Base-by-base conservation (phyloP, 306 rosid genomes). In the Vigna nakashimae region DNA sequence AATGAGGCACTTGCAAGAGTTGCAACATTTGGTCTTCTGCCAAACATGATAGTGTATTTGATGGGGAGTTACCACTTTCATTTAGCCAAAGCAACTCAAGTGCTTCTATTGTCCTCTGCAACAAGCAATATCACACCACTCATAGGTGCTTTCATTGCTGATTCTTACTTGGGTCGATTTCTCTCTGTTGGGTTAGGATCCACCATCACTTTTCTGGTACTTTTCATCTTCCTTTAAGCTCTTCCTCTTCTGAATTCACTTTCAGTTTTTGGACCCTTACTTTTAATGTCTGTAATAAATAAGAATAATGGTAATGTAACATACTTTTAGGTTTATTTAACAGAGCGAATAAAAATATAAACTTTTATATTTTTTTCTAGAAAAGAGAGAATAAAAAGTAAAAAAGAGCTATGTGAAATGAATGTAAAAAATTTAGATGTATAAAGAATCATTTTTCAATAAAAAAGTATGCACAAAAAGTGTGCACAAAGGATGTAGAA, bases 151-250 rank as follows among this genome's bases (percentile, higher is more conserved):
- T 82, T 90, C 45, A 69, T 90, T 77, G 79, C 90, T 28, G 94
- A 91, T 92, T 88, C 92, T 79, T 90, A 72, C 73, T 76, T 90
- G 32, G 97, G 97, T 72, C 86, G 91, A 2, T 91, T 90, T 65
- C 87, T 75, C 16, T 66, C 84, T 48, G 86, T 91, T 49, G 89
- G 80, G 9, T 75, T 82, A 1, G 92, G 94, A 71, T 90, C 90
- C 57, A 43, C 87, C 6, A 24, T 82, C 51, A 80, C 77, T 57
- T 73, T 91, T 43, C 65, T 84, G 89, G 94, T 91, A 24, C 17
- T 28, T 51, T 26, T 40, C 46, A 26, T 26, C 28, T 26, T 26
- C 28, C 28, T 26, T 26, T 26, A 26, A 2, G 28, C 28, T 26
- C 28, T 26, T 20, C 22, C 22, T 20, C 22, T 20, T 20, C 22